A percentile compares a stretch with the other conserved stretches of the same genome.
Conservation (phyloP, 371 early-diverging fungal species). For the Mortierella polycephala region DNA sequence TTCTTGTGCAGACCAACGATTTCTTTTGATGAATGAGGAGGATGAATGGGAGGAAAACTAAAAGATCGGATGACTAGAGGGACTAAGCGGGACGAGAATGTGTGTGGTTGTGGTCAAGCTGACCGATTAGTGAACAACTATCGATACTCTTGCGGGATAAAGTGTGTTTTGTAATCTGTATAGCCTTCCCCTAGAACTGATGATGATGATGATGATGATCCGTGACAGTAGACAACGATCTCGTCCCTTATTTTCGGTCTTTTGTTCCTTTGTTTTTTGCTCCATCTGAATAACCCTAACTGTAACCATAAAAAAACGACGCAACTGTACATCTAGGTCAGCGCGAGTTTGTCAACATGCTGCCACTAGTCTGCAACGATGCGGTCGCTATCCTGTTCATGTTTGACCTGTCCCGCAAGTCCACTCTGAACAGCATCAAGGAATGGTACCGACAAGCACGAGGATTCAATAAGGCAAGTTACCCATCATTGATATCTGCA, state of each 20-base stretch:
- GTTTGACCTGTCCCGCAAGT: constrained; percentile 94
- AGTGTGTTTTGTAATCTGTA: not conserved
- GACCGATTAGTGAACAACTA: no score
- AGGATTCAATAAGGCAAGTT: constrained; percentile 93
- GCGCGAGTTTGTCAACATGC: constrained; percentile 97
- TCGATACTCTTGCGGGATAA: not conserved
- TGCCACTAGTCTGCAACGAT: constrained; percentile 96
- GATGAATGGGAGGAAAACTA: no score
- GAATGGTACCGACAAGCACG: constrained; percentile 98
- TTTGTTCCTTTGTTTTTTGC: not conserved
- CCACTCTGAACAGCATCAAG: constrained; percentile 92
- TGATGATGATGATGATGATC: no score
- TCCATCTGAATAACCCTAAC: constrained; percentile 3
- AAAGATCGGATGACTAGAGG: no score
- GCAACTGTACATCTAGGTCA: constrained; percentile 68
- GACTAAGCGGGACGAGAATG: no score
- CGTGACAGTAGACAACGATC: no score
- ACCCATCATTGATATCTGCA: no score
- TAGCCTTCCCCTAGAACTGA: no score
- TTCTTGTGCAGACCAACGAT: no score
- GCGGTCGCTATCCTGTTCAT: constrained; percentile 95
- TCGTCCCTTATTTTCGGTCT: constrained; percentile 1
- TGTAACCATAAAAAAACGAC: constrained; percentile 16
- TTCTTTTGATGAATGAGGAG: no score
- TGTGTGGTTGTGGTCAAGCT: no score